These are phyloP conservation scores for Aspergillus ustus DNA, from an alignment of 2,329 filamentous ascomycete genomes.

Conservation along the genomic window DNA sequence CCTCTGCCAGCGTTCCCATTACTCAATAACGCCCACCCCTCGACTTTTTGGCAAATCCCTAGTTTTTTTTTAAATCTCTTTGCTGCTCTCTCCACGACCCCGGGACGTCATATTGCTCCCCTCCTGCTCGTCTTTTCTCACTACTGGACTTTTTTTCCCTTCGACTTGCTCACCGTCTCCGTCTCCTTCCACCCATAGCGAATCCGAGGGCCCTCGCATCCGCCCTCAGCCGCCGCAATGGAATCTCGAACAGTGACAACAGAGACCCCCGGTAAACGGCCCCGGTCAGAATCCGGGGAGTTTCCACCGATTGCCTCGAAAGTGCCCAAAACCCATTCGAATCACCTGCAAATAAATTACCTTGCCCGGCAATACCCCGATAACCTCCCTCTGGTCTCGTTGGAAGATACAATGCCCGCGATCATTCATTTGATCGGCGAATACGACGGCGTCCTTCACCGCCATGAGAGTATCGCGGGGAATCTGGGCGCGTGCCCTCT, in stretches of 20 bases:
- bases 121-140: constrained; percentile 2
- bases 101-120: background rate
- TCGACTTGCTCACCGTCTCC: background rate
- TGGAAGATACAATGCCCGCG: constrained; percentile 73
- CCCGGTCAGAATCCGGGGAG: constrained; percentile 50
- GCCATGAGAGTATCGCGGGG: constrained; percentile 84
- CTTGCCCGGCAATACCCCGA: constrained; percentile 66
- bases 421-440: constrained; percentile 74
- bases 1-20: constrained; percentile 23
- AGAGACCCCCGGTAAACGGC: constrained; percentile 49
- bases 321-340: constrained; percentile 58
- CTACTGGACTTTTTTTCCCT: constrained; percentile 4
- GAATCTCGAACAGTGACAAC: constrained; percentile 40
- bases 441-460: constrained; percentile 83
- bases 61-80: constrained; percentile 3
- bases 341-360: constrained; percentile 71
- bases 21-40: constrained; percentile 21
- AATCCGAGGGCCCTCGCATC: background rate
- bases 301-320: constrained; percentile 51
- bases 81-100: background rate
- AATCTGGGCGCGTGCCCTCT: constrained; percentile 83
- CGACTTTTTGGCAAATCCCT: constrained; percentile 15
- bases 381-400: constrained; percentile 65
- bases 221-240: constrained; percentile 30
- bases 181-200: constrained; percentile 1